Conservation (phyloP, 2,329 filamentous ascomycete genomes). For the Clarireedia paspali region DNA sequence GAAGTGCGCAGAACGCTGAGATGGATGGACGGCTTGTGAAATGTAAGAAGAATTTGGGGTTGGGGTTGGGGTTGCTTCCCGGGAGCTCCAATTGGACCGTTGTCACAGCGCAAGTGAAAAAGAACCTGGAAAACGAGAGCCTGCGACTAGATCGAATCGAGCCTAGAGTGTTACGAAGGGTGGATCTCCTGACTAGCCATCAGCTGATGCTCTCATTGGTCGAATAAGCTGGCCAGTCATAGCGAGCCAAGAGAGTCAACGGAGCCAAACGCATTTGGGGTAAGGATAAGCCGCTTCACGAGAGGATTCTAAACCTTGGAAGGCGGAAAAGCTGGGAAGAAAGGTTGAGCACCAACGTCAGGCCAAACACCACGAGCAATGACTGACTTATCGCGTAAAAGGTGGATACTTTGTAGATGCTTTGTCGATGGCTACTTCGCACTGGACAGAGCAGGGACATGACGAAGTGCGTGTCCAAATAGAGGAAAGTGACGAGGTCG, state of each 20-base stretch:
- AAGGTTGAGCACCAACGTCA: too few species aligned
- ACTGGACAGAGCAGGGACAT: too few species aligned
- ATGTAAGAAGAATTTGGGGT: slow-evolving; percentile 8
- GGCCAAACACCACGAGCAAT: too few species aligned
- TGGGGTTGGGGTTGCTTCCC: slow-evolving; percentile 8
- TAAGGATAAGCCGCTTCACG: background rate
- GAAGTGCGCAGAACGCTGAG: slow-evolving; percentile 7
- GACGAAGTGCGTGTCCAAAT: too few species aligned
- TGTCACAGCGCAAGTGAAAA: slow-evolving; percentile 4
- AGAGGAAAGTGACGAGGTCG: background rate
- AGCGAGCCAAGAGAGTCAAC: background rate
- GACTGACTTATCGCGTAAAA: too few species aligned
- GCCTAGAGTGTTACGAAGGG: background rate
- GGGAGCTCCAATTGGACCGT: slow-evolving; percentile 11
- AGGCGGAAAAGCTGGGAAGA: too few species aligned
- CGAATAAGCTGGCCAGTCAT: background rate
- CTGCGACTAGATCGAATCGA: slow-evolving; percentile 3
- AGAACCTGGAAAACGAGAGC: background rate
- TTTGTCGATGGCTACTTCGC: too few species aligned
- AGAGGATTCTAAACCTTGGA: too few species aligned
- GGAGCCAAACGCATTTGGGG: background rate
- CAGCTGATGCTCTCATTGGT: background rate
- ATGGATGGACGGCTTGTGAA: background rate
- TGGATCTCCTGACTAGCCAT: background rate
- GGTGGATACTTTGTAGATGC: too few species aligned